Conservation (phyloP, 2,329 filamentous ascomycete species). For the Phoma sp. region DNA sequence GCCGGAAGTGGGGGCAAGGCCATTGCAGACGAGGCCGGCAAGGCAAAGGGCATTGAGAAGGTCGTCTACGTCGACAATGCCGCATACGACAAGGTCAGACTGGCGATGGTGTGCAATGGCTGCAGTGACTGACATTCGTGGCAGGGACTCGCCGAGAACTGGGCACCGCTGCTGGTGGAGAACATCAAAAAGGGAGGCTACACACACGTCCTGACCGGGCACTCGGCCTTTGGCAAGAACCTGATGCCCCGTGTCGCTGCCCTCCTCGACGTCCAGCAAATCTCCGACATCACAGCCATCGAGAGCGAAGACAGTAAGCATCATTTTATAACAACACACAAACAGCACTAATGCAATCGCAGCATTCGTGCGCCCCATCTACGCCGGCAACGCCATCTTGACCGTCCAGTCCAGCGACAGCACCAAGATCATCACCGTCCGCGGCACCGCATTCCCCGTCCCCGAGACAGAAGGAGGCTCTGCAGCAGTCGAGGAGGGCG, state of each 20-base stretch:
- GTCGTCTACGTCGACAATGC: constrained; percentile 86
- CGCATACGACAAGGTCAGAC: constrained; percentile 84
- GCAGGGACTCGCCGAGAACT: constrained; percentile 88
- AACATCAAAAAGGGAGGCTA: constrained; percentile 97
- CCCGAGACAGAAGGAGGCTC: constrained; percentile 75
- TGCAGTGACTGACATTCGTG: constrained; percentile 14
- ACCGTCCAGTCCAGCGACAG: constrained; percentile 90
- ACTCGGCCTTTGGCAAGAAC: constrained; percentile 97
- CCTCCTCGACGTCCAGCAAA: constrained; percentile 87
- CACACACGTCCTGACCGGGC: constrained; percentile 87
- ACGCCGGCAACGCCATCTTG: constrained; percentile 95
- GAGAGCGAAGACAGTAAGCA: constrained; percentile 81
- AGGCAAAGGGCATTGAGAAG: constrained; percentile 90
- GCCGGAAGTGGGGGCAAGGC: constrained; percentile 79
- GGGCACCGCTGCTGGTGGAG: constrained; percentile 88
- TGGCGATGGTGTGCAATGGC: not conserved
- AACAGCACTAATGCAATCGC: constrained; percentile 10
- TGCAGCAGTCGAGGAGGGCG: constrained; percentile 79
- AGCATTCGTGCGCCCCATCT: constrained; percentile 94
- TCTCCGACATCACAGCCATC: constrained; percentile 89
- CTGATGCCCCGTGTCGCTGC: constrained; percentile 90
- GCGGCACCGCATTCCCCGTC: constrained; percentile 88
- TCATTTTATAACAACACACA: no score
- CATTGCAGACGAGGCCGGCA: constrained; percentile 83
- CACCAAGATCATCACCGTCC: constrained; percentile 89